Evolutionary conservation across 2,329 filamentous ascomycete genomes (phyloP).

Genomic region (Biscogniauxia marginata): DNA sequence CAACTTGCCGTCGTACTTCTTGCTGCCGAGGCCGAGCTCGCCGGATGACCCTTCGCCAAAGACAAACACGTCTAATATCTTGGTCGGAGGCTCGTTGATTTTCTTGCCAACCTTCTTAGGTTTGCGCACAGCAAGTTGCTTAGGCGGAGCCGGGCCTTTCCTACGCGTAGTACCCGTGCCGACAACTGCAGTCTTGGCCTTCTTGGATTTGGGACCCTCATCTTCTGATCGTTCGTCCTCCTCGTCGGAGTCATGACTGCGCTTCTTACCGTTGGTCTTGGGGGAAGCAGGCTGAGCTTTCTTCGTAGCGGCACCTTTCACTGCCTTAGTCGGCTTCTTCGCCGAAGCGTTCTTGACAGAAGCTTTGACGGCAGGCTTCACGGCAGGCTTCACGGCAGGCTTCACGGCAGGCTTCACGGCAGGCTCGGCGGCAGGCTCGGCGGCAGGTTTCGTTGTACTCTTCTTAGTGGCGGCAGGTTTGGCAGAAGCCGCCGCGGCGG

Average conservation of each 20-base stretch:
- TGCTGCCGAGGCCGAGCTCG: slow-evolving; percentile 66
- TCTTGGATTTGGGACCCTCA: slow-evolving; percentile 10
- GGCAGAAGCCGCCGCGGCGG: slow-evolving; percentile 4
- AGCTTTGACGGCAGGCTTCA: slow-evolving; percentile 18
- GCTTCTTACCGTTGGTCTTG: slow-evolving; percentile 6
- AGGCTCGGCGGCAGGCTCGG: slow-evolving; percentile 8
- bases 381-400: slow-evolving; percentile 8
- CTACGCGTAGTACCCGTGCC: not conserved
- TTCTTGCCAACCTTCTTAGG: slow-evolving; percentile 8
- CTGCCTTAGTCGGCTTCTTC: not conserved
- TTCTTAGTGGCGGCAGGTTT: slow-evolving; percentile 5
- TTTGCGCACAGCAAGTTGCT: not conserved
- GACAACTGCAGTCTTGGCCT: slow-evolving; percentile 6
- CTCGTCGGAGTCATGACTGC: slow-evolving; percentile 17
- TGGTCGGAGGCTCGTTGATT: slow-evolving; percentile 24
- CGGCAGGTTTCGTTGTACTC: slow-evolving; percentile 11
- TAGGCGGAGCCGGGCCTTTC: not conserved
- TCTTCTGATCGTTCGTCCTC: slow-evolving; percentile 1
- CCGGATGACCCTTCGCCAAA: slow-evolving; percentile 59
- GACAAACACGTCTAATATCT: slow-evolving; percentile 44
- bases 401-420: slow-evolving; percentile 9
- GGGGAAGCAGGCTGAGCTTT: slow-evolving; percentile 2
- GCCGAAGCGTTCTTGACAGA: slow-evolving; percentile 5
- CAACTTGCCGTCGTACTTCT: slow-evolving; percentile 49
- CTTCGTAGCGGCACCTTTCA: slow-evolving; percentile 9